Base-by-base conservation (phyloP, 2,329 filamentous ascomycete genomes). In the Fusarium papillatum region DNA sequence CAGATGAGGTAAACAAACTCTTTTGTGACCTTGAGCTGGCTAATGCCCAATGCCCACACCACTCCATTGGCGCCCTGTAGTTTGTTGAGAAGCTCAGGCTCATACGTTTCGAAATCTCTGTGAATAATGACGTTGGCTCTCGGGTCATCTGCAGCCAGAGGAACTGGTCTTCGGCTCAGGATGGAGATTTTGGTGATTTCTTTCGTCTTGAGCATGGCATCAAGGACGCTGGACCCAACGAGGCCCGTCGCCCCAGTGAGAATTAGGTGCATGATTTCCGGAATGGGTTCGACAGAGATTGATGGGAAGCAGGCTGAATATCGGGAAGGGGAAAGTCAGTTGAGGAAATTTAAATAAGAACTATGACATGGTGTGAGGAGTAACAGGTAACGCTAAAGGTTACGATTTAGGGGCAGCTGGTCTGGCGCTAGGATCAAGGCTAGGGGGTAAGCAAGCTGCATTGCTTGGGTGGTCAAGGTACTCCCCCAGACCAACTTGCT, bases 201-300 rank as follows among this genome's bases (percentile, higher is more conserved):
- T 22, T 36, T 57, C 29, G 53, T 36, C 19, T 55, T 61, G n/a
- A 66, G 63, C 63, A 59, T 66, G 31, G 48, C 48, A 31, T 66
- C 29, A 22, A 66, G 36, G 22, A 59, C 63, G 16, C 46, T 50
- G 2, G 48, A 59, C 11, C 48, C 63, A 19, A 59, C 63, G 19
- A 43, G 63, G 48, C 63, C 63, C 2, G 63, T 66, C 19, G 63
- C 63, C 8, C 63, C 48, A 7, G 63, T 66, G 19, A 59, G 63
- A 19, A 59, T 66, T 17, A 31, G 48, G 43, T 66, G 63, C 63
- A 66, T 66, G 17, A 14, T 57, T 57, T 11, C 14, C 5, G 22
- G 22, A 16, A 50, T 50, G 14, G 14, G 14, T 17, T 17, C 8
- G 16, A 26, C 16, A 50, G 22, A 41, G 17, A 10, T 17, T 9